Conservation (phyloP, 257 asterid genomes). For the Hygrophila difformis region DNA sequence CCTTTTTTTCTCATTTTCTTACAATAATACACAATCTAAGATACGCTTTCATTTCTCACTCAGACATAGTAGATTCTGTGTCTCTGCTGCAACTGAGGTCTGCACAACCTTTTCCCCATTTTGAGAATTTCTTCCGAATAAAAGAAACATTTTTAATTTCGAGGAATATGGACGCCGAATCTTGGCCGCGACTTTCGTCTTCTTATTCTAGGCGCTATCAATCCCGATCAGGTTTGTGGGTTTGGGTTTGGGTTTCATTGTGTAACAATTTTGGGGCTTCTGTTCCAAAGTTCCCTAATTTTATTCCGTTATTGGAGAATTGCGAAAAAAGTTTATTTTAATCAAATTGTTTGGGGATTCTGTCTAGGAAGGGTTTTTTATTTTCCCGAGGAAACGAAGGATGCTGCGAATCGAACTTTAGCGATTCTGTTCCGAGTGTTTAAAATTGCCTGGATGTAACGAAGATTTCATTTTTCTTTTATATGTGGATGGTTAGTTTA, state of each 20-base stretch:
- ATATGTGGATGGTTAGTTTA: too few species aligned
- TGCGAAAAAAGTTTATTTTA: too few species aligned
- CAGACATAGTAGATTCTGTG: conserved; percentile 1
- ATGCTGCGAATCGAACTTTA: not conserved
- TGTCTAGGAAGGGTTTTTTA: conserved; percentile 12
- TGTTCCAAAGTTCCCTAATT: not conserved
- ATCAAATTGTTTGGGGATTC: not conserved
- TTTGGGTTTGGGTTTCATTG: too few species aligned
- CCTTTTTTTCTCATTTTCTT: too few species aligned
- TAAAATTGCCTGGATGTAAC: too few species aligned
- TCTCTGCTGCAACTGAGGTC: conserved; percentile 19
- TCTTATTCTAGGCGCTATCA: conserved; percentile 40
- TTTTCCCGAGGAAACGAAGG: not conserved
- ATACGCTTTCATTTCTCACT: conserved; percentile 13
- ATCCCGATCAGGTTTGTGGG: conserved; percentile 58
- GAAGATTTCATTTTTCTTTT: too few species aligned
- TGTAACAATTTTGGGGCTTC: not conserved
- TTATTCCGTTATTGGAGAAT: not conserved
- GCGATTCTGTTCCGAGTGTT: not conserved
- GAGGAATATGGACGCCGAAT: conserved; percentile 60
- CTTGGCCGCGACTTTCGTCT: conserved; percentile 63
- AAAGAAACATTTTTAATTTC: not conserved
- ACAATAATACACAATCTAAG: not conserved
- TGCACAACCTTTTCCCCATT: conserved; percentile 8
- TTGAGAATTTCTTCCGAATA: conserved; percentile 5